Percentiles rank a stretch among this genome's conserved stretches.
Evolutionary conservation across 2,329 filamentous ascomycete genomes (phyloP).

Genomic region (Alternaria solani): DNA sequence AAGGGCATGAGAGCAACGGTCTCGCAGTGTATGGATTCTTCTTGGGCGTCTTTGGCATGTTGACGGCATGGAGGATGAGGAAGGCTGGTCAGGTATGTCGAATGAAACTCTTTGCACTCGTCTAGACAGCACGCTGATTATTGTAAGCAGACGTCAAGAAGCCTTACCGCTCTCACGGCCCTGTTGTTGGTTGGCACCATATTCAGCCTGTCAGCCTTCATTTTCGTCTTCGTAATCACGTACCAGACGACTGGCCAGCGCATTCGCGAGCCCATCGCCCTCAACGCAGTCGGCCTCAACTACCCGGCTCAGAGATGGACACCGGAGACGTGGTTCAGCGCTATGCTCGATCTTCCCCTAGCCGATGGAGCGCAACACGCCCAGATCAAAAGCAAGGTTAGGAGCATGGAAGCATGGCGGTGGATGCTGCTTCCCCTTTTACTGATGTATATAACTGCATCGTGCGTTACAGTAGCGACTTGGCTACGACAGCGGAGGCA

Average conservation of each 20-base stretch:
- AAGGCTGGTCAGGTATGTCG: conserved; percentile 15
- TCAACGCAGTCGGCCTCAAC: conserved; percentile 24
- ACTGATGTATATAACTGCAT: conserved; percentile 31
- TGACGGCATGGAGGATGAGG: conserved; percentile 38
- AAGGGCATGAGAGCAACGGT: conserved; percentile 42
- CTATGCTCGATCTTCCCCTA: conserved; percentile 40
- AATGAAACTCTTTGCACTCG: neutral
- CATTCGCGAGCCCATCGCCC: conserved; percentile 32
- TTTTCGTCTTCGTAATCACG: conserved; percentile 43
- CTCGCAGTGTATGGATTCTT: conserved; percentile 46
- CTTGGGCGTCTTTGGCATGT: conserved; percentile 40
- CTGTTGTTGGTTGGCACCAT: conserved; percentile 40
- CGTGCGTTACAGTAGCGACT: conserved; percentile 26
- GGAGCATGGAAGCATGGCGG: conserved; percentile 43
- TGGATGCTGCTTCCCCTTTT: conserved; percentile 46
- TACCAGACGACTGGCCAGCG: conserved; percentile 38
- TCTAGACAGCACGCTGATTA: neutral
- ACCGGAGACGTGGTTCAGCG: conserved; percentile 46
- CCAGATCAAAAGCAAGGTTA: conserved; percentile 32
- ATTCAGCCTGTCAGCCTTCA: conserved; percentile 42
- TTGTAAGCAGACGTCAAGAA: conserved; percentile 30
- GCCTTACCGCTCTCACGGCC: conserved; percentile 47
- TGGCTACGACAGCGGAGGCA: conserved; percentile 34
- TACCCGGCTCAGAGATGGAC: conserved; percentile 43
- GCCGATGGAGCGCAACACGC: conserved; percentile 21